Evolutionary conservation across 2,329 filamentous ascomycete species (phyloP).

Genomic region (Fusarium mundagurra): DNA sequence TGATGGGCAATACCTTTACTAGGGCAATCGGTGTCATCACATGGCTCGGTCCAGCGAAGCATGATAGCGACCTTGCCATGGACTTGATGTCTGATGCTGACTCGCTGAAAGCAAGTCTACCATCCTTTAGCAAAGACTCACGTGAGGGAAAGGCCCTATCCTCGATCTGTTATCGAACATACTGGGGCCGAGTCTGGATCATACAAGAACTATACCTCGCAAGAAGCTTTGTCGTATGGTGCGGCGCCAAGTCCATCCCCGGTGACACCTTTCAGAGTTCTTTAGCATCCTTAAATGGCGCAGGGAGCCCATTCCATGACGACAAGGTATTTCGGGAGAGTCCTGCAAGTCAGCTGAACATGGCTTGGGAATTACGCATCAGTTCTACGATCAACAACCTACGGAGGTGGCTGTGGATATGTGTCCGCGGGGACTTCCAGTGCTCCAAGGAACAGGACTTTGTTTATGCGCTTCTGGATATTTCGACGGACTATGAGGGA

Average conservation of each 20-base stretch:
- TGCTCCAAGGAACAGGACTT: not conserved
- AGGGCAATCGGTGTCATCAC: not conserved
- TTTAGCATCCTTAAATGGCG: not conserved
- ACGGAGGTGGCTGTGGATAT: not conserved
- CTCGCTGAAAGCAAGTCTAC: not conserved
- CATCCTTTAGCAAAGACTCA: rapidly evolving
- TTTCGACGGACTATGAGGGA: not conserved
- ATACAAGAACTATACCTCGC: not conserved
- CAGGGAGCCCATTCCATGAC: not conserved
- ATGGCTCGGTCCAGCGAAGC: not conserved
- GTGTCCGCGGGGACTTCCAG: rapidly evolving
- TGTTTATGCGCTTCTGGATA: not conserved
- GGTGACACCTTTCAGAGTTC: not conserved
- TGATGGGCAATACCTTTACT: rapidly evolving
- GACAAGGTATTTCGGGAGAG: not conserved
- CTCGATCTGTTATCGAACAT: not conserved
- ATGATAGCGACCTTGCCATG: not conserved
- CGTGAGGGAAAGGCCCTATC: rapidly evolving
- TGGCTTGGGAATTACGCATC: too few species aligned
- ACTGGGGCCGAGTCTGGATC: not conserved
- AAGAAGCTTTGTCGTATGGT: not conserved
- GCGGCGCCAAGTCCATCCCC: not conserved
- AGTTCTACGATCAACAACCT: not conserved
- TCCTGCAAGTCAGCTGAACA: not conserved
- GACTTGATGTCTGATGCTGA: not conserved